Conservation (phyloP, 148 eudicot species). For the Chenopodium formosanum region DNA sequence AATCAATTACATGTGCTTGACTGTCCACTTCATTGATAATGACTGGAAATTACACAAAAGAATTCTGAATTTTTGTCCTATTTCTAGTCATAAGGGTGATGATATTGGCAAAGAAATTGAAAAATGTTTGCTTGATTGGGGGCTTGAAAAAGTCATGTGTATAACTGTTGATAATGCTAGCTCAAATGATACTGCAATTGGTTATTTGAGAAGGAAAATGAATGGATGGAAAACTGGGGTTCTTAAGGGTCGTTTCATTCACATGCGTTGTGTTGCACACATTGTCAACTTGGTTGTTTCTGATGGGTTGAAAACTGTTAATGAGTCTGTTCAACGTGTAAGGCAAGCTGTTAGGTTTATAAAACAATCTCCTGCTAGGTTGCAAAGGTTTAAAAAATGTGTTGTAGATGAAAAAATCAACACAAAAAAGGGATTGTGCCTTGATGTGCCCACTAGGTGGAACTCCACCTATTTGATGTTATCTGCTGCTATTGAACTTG, state of each 20-base stretch:
- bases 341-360: no score
- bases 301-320: no score
- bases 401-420: background rate
- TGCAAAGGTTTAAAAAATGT: background rate
- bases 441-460: no score
- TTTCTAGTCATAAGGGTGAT: constrained; percentile 10
- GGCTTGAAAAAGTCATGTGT: background rate
- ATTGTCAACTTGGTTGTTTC: no score
- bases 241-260: background rate
- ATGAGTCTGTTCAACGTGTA: no score
- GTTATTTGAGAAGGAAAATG: no score
- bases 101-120: background rate
- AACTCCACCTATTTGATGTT: no score
- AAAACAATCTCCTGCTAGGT: background rate
- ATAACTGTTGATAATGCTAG: no score
- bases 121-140: background rate
- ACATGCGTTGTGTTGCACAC: background rate
- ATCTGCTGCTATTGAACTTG: no score
- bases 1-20: background rate
- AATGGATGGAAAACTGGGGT: background rate
- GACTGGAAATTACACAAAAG: background rate
- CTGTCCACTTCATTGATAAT: background rate
- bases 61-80: constrained; percentile 5
- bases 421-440: no score
- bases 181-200: no score